Percentiles rank a stretch among this genome's conserved stretches.
Evolutionary conservation across 2,329 filamentous ascomycete species (phyloP).

Genomic region (Xylaria sp.): DNA sequence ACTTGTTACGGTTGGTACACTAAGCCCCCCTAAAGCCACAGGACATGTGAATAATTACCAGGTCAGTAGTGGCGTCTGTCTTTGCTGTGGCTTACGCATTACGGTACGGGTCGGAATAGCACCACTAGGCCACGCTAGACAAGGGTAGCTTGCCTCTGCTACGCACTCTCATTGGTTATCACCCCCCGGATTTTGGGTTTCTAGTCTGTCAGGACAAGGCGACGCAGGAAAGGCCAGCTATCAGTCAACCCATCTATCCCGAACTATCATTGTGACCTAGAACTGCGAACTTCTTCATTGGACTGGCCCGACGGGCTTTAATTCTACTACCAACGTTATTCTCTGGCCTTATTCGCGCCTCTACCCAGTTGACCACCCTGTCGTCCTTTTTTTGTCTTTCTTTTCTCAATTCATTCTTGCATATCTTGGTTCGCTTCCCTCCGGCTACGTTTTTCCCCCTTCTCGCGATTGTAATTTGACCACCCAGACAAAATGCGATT

Average conservation of each 20-base stretch:
- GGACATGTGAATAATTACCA: slow-evolving; percentile 15
- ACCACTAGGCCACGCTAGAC: slow-evolving; percentile 26
- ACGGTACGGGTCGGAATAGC: not conserved
- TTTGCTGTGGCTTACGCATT: slow-evolving; percentile 32
- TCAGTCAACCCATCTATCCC: slow-evolving; percentile 31
- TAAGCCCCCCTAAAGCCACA: slow-evolving; percentile 17
- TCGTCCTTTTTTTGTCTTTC: slow-evolving; percentile 35
- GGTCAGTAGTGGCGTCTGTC: slow-evolving; percentile 4
- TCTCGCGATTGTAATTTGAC: slow-evolving; percentile 28
- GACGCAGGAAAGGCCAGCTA: slow-evolving; percentile 49
- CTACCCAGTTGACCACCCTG: slow-evolving; percentile 22
- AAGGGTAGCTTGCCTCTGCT: slow-evolving; percentile 44
- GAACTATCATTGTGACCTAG: slow-evolving; percentile 12
- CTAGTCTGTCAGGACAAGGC: slow-evolving; percentile 33
- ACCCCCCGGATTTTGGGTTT: slow-evolving; percentile 33
- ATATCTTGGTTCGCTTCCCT: slow-evolving; percentile 25
- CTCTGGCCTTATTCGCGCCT: slow-evolving; percentile 28
- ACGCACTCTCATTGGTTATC: slow-evolving; percentile 39
- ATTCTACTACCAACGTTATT: slow-evolving; percentile 15
- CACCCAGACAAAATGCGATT: slow-evolving; percentile 47
- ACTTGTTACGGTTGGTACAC: not conserved
- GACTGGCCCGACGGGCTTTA: slow-evolving; percentile 36
- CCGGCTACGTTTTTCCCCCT: slow-evolving; percentile 24
- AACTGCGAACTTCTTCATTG: slow-evolving; percentile 33
- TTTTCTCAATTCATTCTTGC: slow-evolving; percentile 36